phyloP scores from a whole-genome alignment of 257 asterid species.

The Ligustrum vulgare region DNA sequence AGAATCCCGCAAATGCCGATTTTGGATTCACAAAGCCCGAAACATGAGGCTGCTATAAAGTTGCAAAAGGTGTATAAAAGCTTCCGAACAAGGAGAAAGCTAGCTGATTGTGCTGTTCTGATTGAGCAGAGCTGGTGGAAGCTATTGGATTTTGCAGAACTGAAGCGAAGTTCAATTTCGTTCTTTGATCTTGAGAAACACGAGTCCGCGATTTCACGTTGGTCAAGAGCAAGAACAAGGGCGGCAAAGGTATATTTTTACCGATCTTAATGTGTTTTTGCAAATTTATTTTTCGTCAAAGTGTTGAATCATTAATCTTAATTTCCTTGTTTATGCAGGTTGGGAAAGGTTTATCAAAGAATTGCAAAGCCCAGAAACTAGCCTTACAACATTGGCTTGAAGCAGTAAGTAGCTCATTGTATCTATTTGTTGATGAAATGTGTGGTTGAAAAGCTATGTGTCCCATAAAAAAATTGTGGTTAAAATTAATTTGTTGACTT shows the following conservation, averaged over 20 bases:
- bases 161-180: conserved; percentile 55
- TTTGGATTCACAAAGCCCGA: conserved; percentile 31
- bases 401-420: conserved; percentile 40
- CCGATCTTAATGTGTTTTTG: not conserved
- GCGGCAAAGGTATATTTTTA: conserved; percentile 52
- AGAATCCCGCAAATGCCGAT: conserved; percentile 18
- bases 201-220: conserved; percentile 56
- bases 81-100: conserved; percentile 51
- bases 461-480: too few relatives aligned
- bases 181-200: conserved; percentile 50
- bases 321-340: conserved; percentile 33
- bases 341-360: conserved; percentile 60
- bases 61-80: conserved; percentile 63
- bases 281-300: not conserved
- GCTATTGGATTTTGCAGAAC: conserved; percentile 50
- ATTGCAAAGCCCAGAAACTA: conserved; percentile 56
- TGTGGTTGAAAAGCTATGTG: too few relatives aligned
- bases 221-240: conserved; percentile 65
- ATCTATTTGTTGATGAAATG: not conserved
- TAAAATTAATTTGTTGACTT: too few relatives aligned
- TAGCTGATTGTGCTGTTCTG: conserved; percentile 73
- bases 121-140: conserved; percentile 71
- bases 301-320: not conserved
- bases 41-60: conserved; percentile 57
- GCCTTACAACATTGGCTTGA: conserved; percentile 73